Percentiles rank a stretch among this genome's conserved stretches.
Evolutionary conservation across 73 alveolate genomes (phyloP).

Genomic region (Paramecium sexaurelia): DNA sequence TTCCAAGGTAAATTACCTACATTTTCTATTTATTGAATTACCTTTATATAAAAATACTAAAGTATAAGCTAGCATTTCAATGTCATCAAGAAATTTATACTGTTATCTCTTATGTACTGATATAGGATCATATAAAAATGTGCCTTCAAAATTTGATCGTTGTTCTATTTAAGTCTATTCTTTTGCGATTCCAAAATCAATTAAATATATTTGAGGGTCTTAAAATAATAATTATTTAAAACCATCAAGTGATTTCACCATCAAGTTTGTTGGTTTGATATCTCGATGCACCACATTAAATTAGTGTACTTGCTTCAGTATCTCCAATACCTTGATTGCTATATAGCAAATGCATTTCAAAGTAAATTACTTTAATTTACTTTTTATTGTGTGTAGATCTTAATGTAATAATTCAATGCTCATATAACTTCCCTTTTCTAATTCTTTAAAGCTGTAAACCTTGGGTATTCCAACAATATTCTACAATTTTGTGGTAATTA

Average conservation of each 20-base stretch:
- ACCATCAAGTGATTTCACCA: constrained; percentile 28
- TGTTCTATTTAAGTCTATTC: neutral
- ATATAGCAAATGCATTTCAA: neutral
- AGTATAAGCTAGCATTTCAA: constrained; percentile 46
- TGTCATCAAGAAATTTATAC: neutral
- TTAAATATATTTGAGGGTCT: neutral
- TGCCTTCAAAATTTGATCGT: neutral
- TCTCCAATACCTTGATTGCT: neutral
- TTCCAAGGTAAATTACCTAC: constrained; percentile 34
- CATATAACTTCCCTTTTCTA: neutral
- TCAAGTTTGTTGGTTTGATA: constrained; percentile 27
- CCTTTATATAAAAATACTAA: neutral
- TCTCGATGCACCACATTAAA: constrained; percentile 1
- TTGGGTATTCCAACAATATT: neutral
- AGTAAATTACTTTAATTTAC: neutral
- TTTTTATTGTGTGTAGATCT: neutral
- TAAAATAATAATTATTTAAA: neutral
- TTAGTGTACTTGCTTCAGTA: constrained; percentile 8
- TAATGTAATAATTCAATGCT: neutral
- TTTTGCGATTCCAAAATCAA: constrained; percentile 25
- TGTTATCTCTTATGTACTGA: neutral
- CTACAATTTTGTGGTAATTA: neutral
- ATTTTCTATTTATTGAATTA: neutral
- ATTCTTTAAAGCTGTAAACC: neutral
- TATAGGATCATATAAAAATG: constrained; percentile 7